These are phyloP conservation scores for Neurospora cerealis DNA, from an alignment of 495 filamentous ascomycete genomes.

Conservation along the genomic window DNA sequence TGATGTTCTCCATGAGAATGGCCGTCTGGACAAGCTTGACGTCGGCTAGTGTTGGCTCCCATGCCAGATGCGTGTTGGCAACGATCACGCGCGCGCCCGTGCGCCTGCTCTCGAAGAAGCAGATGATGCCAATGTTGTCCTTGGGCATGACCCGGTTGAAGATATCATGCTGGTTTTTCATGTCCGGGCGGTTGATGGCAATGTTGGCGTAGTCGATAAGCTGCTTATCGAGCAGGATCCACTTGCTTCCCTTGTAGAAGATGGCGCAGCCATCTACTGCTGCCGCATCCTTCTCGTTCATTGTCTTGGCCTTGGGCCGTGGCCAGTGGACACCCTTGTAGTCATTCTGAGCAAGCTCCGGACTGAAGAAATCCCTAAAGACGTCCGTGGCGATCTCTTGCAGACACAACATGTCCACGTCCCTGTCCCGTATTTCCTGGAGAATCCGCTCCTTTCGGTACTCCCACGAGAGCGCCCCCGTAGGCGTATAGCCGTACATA, in stretches of 20 bases:
- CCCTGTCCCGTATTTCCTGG: conserved; percentile 63
- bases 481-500: conserved; percentile 83
- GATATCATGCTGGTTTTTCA: conserved; percentile 90
- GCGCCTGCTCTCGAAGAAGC: conserved; percentile 80
- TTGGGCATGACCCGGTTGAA: conserved; percentile 97
- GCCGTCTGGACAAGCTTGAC: conserved; percentile 93
- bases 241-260: conserved; percentile 90
- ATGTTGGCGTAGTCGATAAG: conserved; percentile 83
- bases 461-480: conserved; percentile 70
- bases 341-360: conserved; percentile 67
- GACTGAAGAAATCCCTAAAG: conserved; percentile 81
- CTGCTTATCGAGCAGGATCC: conserved; percentile 85
- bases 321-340: conserved; percentile 93
- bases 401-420: conserved; percentile 81
- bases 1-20: conserved; percentile 84
- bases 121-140: conserved; percentile 85
- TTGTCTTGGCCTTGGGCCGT: conserved; percentile 76
- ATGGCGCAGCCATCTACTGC: conserved; percentile 90
- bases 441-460: conserved; percentile 74
- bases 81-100: conserved; percentile 86
- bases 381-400: conserved; percentile 88
- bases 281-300: conserved; percentile 79
- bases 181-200: conserved; percentile 86
- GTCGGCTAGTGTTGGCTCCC: conserved; percentile 83
- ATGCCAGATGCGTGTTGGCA: conserved; percentile 86